Percentiles rank a stretch among this genome's conserved stretches.
These are phyloP conservation scores for Fraxinus angustifolia DNA, from an alignment of 305 asterid genomes.

Conservation along the genomic window DNA sequence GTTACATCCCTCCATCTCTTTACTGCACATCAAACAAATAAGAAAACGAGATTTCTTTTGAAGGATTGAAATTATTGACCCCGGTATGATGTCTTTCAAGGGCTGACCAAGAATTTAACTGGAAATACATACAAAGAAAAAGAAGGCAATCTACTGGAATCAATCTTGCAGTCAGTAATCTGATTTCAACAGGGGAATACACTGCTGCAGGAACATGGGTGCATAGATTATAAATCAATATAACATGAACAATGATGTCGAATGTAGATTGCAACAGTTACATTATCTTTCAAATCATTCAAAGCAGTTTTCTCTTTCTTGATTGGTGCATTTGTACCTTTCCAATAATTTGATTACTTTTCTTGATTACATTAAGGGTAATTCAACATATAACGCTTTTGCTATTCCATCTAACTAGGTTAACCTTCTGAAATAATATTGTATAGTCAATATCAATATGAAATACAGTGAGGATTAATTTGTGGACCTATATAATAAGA, in stretches of 20 bases:
- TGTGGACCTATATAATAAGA: too few species aligned
- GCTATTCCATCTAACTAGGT: too few species aligned
- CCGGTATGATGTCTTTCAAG: slow-evolving; percentile 16
- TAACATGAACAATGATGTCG: background rate
- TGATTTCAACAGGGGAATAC: background rate
- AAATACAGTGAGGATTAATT: too few species aligned
- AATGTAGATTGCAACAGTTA: background rate
- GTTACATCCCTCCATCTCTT: background rate
- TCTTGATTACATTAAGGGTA: background rate
- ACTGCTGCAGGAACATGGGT: background rate
- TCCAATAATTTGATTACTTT: background rate
- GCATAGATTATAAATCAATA: background rate
- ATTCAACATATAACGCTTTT: too few species aligned
- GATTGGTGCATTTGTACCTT: background rate
- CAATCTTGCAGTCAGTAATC: background rate
- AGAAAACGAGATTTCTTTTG: background rate
- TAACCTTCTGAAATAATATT: too few species aligned
- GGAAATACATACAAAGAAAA: slow-evolving; percentile 9
- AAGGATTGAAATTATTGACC: background rate
- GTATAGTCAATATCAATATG: too few species aligned
- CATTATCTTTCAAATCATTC: background rate
- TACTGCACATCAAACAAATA: slow-evolving; percentile 21
- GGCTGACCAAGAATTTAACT: slow-evolving; percentile 7
- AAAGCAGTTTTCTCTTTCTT: background rate
- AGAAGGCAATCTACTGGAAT: slow-evolving; percentile 4